A percentile compares a stretch with the other conserved stretches of the same genome.
phyloP scores from a whole-genome alignment of 768 basidiomycete species.

The Pisolithus microcarpus region DNA sequence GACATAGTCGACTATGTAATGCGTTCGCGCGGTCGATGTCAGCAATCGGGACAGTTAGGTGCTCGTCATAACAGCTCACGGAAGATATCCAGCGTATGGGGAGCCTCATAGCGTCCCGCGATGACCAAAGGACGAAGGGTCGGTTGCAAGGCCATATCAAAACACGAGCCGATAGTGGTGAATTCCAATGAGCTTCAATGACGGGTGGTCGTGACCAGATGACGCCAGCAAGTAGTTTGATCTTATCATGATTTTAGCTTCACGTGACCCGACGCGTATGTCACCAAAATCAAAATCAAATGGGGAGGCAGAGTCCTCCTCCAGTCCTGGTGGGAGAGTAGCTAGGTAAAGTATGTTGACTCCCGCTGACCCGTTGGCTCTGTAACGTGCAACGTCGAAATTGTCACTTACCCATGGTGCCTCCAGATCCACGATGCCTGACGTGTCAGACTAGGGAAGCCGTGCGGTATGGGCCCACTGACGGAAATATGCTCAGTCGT shows the following conservation, averaged over 20 bases:
- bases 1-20: slow-evolving; percentile 68
- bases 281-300: no score
- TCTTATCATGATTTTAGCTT: not conserved
- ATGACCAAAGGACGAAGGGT: slow-evolving; percentile 59
- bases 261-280: not conserved
- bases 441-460: no score
- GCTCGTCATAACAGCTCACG: slow-evolving; percentile 34
- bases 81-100: slow-evolving; percentile 78
- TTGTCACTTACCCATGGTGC: no score
- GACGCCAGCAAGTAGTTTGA: not conserved
- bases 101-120: slow-evolving; percentile 50
- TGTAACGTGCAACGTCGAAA: no score
- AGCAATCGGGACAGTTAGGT: not conserved
- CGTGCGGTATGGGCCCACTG: no score
- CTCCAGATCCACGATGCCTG: no score
- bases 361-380: no score
- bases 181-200: not conserved
- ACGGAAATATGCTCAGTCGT: no score
- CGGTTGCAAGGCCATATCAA: slow-evolving; percentile 70
- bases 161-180: not conserved
- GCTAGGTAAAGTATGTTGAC: no score
- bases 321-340: no score
- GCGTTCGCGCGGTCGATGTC: not conserved
- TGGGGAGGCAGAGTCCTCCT: no score
- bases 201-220: not conserved